Percentiles rank a stretch among this genome's conserved stretches.
Evolutionary conservation across 2,329 filamentous ascomycete genomes (phyloP).

Genomic region (Nannizziopsis barbatae): DNA sequence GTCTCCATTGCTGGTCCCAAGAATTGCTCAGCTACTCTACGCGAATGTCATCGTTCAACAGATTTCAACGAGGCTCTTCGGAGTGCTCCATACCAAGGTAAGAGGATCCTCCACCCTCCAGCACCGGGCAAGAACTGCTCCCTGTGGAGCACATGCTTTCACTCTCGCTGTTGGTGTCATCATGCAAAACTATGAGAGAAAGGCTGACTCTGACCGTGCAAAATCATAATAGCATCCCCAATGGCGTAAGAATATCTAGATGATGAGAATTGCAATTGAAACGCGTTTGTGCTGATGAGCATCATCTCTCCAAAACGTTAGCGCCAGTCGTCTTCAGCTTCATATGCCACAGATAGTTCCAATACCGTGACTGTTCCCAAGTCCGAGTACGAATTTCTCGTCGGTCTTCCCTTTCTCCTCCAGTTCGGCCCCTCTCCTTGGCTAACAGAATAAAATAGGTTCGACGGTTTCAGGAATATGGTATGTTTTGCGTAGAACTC

Average conservation of each 20-base stretch:
- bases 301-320: not conserved
- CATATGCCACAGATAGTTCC: slow-evolving; percentile 23
- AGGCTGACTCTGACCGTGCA: not conserved
- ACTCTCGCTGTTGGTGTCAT: too few species aligned
- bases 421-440: slow-evolving; percentile 2
- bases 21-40: not conserved
- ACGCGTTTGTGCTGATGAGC: slow-evolving; percentile 2
- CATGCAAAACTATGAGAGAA: not conserved
- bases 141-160: too few species aligned
- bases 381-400: slow-evolving; percentile 51
- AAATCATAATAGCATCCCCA: not conserved
- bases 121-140: too few species aligned
- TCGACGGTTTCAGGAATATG: slow-evolving; percentile 21
- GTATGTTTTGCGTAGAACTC: slow-evolving; percentile 16
- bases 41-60: slow-evolving; percentile 1
- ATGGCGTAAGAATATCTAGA: not conserved
- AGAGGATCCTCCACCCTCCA: not conserved
- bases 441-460: slow-evolving; percentile 17
- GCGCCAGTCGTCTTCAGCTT: slow-evolving; percentile 3
- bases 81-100: slow-evolving; percentile 6
- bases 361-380: slow-evolving; percentile 46
- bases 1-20: not conserved
- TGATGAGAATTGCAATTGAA: not conserved
- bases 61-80: slow-evolving; percentile 1
- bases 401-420: slow-evolving; percentile 25